Evolutionary conservation across 2,329 filamentous ascomycete genomes (phyloP), one percentile per base, ranked within the genome.

Genomic region (Stachybotrys chlorohalonatus): DNA sequence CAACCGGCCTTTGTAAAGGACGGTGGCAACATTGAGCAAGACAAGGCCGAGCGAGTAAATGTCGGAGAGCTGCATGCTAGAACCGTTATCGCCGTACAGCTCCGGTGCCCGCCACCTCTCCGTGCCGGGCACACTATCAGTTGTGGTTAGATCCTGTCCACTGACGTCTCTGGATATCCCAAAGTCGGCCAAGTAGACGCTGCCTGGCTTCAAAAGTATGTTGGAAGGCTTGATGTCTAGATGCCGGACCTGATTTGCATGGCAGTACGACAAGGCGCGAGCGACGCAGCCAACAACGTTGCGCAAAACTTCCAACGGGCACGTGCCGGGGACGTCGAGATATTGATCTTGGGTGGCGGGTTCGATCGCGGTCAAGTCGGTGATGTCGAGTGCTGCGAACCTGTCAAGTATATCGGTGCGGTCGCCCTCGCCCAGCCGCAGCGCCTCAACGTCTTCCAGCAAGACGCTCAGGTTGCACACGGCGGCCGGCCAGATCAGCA

Each of bases 181-280:
- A 64, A 78, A 78, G 59, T 78, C 76, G 24, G 75, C 73, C 13
- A 78, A 65, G 55, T 77, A 77, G 8, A 78, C 75, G 8, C 72
- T 67, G 6, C 71, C 70, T 1, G 74, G 68, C 54, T 70, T 73
- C 7, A 78, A 64, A 2, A 78, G 66, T 52, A 78, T 76, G 53
- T 78, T 78, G 42, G 69, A 70, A 1, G 75, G 76, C 56, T 78
- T 78, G 42, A 79, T 70, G 53, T 78, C 74, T 5, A 75, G 68
- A 58, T 78, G 75, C 24, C 75, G 68, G 11, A 78, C 71, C 16
- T 71, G 64, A 51, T 72, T 67, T 15, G 64, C 59, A 59, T 76
- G 74, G 54, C 72, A 74, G 55, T 74, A 70, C 1, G 70, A 66
- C 55, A 76, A 64, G 5, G 73, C 73, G 13, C 68, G 68, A n/a